These are phyloP conservation scores for Psilocybe subaeruginosa DNA, from an alignment of 768 basidiomycete species.

Conservation along the genomic window DNA sequence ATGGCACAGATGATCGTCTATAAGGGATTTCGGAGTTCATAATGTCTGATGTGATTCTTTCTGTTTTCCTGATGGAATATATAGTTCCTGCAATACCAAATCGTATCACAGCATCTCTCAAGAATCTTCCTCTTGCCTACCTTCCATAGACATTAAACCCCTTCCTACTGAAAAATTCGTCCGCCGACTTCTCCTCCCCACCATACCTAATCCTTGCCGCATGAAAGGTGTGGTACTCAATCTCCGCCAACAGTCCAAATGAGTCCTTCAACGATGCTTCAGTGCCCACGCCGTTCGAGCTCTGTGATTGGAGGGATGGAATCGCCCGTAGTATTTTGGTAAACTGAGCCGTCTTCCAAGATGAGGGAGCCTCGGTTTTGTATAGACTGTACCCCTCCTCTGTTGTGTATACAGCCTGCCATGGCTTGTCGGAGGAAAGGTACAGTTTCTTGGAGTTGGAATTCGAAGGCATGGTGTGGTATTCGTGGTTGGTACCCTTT, in stretches of 20 bases:
- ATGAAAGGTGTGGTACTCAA: conserved; percentile 17
- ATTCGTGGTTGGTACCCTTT: no score
- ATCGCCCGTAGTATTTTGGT: background rate
- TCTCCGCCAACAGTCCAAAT: conserved; percentile 10
- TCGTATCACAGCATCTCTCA: background rate
- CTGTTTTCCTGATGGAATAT: no score
- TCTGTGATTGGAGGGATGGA: background rate
- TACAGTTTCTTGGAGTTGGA: conserved; percentile 16
- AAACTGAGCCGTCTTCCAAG: background rate
- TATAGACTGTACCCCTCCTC: conserved; percentile 24
- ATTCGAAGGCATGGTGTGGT: no score
- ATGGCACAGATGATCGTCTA: no score
- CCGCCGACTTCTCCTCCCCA: background rate
- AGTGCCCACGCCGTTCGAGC: no score
- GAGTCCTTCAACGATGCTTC: background rate
- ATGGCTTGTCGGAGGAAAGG: conserved; percentile 23
- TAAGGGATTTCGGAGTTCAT: no score
- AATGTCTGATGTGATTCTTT: no score
- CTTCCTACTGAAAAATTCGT: conserved; percentile 20
- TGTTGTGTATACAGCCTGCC: conserved; percentile 21
- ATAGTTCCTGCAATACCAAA: conserved; percentile 24
- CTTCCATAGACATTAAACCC: background rate
- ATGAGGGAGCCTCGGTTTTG: conserved; percentile 18
- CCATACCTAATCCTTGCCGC: conserved; percentile 10
- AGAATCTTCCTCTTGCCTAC: background rate